Evolutionary conservation across 306 rosid genomes (phyloP).

Genomic region (Prunus campanulata): DNA sequence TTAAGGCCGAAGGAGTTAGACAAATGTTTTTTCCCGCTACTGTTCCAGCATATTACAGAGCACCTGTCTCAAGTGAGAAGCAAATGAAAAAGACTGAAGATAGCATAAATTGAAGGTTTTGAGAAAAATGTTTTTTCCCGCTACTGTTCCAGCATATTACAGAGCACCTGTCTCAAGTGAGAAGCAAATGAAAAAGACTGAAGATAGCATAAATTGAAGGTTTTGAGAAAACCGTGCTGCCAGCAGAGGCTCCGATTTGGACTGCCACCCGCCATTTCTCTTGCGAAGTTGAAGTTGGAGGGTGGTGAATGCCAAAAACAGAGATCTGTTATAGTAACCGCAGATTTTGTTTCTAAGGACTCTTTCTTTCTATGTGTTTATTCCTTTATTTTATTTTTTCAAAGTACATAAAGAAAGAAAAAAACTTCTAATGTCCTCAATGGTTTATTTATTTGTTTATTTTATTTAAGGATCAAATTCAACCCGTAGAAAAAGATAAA

Average conservation of each 20-base stretch:
- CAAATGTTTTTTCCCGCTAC: constrained; percentile 93
- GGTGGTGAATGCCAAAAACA: not conserved
- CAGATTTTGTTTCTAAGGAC: not conserved
- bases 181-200: constrained; percentile 2
- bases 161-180: constrained; percentile 47
- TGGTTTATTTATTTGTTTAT: not conserved
- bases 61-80: constrained; percentile 35
- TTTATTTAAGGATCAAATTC: not conserved
- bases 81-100: constrained; percentile 1
- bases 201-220: not conserved
- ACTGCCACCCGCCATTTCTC: not conserved
- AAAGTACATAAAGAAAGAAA: not conserved
- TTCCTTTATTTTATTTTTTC: constrained; percentile 4
- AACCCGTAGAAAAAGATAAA: too few relatives aligned
- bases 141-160: constrained; percentile 77
- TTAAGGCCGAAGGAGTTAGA: constrained; percentile 91
- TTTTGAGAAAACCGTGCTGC: not conserved
- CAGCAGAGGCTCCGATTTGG: not conserved
- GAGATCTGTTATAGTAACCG: not conserved
- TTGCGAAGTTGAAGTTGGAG: not conserved
- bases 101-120: not conserved
- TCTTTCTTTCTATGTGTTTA: not conserved
- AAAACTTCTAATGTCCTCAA: not conserved
- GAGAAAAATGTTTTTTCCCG: constrained; percentile 73
- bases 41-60: constrained; percentile 79